Conservation (phyloP, 495 filamentous ascomycete genomes). For the Tuber umbilicatum region DNA sequence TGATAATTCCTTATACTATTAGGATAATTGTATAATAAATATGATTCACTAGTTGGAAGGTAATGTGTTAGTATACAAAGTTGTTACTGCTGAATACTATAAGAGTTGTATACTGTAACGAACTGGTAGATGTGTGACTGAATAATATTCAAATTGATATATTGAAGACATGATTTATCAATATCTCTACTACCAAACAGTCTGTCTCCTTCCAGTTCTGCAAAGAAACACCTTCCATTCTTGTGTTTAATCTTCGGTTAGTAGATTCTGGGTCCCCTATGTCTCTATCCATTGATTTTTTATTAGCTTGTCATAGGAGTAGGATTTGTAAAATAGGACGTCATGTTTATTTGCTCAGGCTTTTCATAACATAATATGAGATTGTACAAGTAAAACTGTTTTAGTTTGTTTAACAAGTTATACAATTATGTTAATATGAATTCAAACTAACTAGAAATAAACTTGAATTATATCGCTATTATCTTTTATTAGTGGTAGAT, state of each 20-base stretch:
- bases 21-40: not conserved
- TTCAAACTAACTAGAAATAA: too few relatives aligned
- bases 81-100: not conserved
- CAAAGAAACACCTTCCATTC: conserved; percentile 10
- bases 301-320: too few relatives aligned
- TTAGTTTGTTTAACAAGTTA: too few relatives aligned
- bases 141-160: conserved; percentile 14
- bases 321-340: too few relatives aligned
- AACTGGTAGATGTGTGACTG: conserved; percentile 5
- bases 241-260: not conserved
- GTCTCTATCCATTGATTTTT: too few relatives aligned
- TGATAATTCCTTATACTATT: not conserved
- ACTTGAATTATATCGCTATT: too few relatives aligned
- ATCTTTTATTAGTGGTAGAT: too few relatives aligned
- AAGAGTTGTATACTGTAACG: not conserved
- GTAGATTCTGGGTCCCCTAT: too few relatives aligned
- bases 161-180: conserved; percentile 8
- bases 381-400: too few relatives aligned
- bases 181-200: not conserved
- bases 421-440: too few relatives aligned
- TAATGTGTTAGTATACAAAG: not conserved
- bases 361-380: too few relatives aligned
- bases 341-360: too few relatives aligned
- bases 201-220: not conserved
- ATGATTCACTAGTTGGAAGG: not conserved